These are phyloP conservation scores for Penicillium silybi DNA, from an alignment of 495 filamentous ascomycete genomes.

Conservation along the genomic window DNA sequence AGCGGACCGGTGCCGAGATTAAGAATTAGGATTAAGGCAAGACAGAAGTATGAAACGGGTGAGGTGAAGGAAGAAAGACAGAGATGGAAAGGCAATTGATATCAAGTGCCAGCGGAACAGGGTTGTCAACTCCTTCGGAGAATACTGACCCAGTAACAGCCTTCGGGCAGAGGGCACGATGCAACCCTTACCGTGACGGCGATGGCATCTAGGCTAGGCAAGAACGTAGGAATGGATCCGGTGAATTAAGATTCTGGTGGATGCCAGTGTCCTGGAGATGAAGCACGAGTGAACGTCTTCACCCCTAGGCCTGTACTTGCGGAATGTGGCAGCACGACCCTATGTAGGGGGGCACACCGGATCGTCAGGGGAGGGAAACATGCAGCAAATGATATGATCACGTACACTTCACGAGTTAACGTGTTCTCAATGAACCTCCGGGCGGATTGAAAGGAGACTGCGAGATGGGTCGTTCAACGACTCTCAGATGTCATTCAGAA, in stretches of 20 bases:
- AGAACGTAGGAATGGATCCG: slow-evolving; percentile 50
- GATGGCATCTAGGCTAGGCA: slow-evolving; percentile 51
- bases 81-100: slow-evolving; percentile 20
- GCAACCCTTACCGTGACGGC: slow-evolving; percentile 66
- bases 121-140: slow-evolving; percentile 23
- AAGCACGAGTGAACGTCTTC: slow-evolving; percentile 73
- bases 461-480: slow-evolving; percentile 15
- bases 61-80: slow-evolving; percentile 15
- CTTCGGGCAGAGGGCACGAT: slow-evolving; percentile 47
- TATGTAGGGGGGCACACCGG: slow-evolving; percentile 39
- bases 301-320: slow-evolving; percentile 51
- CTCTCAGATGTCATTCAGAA: slow-evolving; percentile 22
- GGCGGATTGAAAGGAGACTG: slow-evolving; percentile 16
- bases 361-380: slow-evolving; percentile 41
- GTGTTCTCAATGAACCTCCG: slow-evolving; percentile 24
- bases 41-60: not conserved
- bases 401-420: slow-evolving; percentile 37
- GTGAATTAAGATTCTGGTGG: slow-evolving; percentile 35
- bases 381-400: slow-evolving; percentile 29
- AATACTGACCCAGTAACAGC: slow-evolving; percentile 47
- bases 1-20: slow-evolving; percentile 14
- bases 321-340: slow-evolving; percentile 53
- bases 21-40: not conserved
- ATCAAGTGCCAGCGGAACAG: slow-evolving; percentile 19
- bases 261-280: slow-evolving; percentile 49